Conservation (phyloP, 1,284 basidiomycete genomes). For the Ganoderma lucidum region DNA sequence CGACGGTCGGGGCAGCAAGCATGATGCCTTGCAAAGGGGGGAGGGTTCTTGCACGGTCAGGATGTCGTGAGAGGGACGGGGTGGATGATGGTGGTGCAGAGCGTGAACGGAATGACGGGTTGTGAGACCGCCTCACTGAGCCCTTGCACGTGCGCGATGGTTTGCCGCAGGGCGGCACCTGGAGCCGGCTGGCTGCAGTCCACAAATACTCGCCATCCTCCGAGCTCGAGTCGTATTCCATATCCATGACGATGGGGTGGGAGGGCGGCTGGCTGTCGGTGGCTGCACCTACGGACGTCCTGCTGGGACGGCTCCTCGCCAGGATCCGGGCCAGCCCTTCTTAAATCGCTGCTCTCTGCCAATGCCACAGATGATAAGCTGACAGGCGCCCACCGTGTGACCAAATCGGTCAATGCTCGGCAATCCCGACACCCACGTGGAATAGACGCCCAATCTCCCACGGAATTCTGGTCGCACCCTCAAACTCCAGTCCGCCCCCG, state of each 20-base stretch:
- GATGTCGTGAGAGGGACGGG: slow-evolving; percentile 31
- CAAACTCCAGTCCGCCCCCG: slow-evolving; percentile 27
- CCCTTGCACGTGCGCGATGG: slow-evolving; percentile 33
- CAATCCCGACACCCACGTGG: slow-evolving; percentile 24
- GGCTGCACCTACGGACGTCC: slow-evolving; percentile 20
- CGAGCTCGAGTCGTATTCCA: slow-evolving; percentile 37
- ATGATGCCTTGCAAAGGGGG: slow-evolving; percentile 46
- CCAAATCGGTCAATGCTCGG: slow-evolving; percentile 11
- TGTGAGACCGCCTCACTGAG: slow-evolving; percentile 31
- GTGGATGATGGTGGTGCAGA: slow-evolving; percentile 43
- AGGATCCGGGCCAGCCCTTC: slow-evolving; percentile 23
- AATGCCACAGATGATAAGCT: slow-evolving; percentile 26
- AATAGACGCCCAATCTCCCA: slow-evolving; percentile 22
- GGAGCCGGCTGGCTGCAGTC: slow-evolving; percentile 36
- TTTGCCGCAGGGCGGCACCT: slow-evolving; percentile 36
- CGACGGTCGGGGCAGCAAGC: slow-evolving; percentile 65
- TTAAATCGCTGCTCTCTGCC: slow-evolving; percentile 22
- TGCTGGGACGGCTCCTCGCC: slow-evolving; percentile 21
- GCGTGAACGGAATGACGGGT: slow-evolving; percentile 40
- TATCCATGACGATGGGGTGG: slow-evolving; percentile 31
- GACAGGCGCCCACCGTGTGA: slow-evolving; percentile 18
- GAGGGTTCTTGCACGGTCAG: slow-evolving; percentile 28
- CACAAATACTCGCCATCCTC: slow-evolving; percentile 43
- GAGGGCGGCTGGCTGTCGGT: slow-evolving; percentile 26
- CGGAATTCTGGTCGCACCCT: slow-evolving; percentile 22